Conservation (phyloP, 768 basidiomycete genomes). For the Tulasnella sp. region DNA sequence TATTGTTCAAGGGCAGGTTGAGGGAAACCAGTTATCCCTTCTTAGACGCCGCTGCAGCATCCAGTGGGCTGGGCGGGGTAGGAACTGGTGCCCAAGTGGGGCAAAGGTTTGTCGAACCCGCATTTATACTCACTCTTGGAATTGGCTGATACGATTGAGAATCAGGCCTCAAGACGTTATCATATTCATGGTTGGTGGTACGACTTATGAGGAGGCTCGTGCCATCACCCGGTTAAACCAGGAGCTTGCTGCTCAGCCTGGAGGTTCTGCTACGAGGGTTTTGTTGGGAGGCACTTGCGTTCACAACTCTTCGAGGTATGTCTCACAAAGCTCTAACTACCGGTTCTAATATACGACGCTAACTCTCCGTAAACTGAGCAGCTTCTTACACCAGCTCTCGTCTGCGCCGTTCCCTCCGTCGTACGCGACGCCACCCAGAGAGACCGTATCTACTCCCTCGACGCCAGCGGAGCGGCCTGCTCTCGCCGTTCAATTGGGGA, state of each 20-base stretch:
- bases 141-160: background rate
- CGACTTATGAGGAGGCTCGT: conserved; percentile 91
- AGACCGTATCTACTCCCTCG: conserved; percentile 28
- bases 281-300: conserved; percentile 90
- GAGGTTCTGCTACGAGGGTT: conserved; percentile 57
- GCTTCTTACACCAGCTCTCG: conserved; percentile 22
- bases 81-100: background rate
- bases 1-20: conserved; percentile 73
- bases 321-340: background rate
- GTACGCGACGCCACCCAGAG: conserved; percentile 65
- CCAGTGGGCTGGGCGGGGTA: conserved; percentile 10
- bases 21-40: conserved; percentile 88
- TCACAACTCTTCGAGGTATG: conserved; percentile 86
- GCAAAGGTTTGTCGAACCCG: background rate
- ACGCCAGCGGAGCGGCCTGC: conserved; percentile 34
- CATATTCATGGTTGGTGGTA: conserved; percentile 91
- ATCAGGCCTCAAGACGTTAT: conserved; percentile 92
- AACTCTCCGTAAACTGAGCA: background rate
- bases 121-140: background rate
- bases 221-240: conserved; percentile 79
- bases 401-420: conserved; percentile 30
- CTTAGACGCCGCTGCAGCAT: conserved; percentile 30
- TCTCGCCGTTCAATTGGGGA: conserved; percentile 85
- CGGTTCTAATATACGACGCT: background rate
- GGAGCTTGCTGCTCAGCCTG: conserved; percentile 32